These are phyloP conservation scores for Fusarium ramigenum DNA, from an alignment of 2,329 filamentous ascomycete genomes.

Conservation along the genomic window DNA sequence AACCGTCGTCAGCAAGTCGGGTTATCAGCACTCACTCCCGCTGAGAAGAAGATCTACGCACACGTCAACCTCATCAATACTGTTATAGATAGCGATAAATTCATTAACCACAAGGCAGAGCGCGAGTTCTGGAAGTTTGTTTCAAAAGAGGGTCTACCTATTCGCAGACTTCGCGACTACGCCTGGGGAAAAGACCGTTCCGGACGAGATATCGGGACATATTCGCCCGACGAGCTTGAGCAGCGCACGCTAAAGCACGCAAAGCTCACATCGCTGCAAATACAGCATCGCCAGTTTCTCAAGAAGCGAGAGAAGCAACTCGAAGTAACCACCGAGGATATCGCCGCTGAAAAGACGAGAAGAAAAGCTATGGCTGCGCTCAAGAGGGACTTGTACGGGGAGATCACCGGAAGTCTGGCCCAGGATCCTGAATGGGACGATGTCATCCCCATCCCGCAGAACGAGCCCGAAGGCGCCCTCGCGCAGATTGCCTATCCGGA, in stretches of 20 bases:
- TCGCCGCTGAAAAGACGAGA: slow-evolving; percentile 57
- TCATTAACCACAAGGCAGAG: slow-evolving; percentile 58
- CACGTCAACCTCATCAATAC: slow-evolving; percentile 58
- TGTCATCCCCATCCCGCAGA: slow-evolving; percentile 81
- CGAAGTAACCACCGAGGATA: slow-evolving; percentile 48
- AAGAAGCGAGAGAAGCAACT: slow-evolving; percentile 46
- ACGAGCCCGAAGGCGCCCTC: slow-evolving; percentile 84
- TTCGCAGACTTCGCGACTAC: slow-evolving; percentile 55
- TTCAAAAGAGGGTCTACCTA: slow-evolving; percentile 61
- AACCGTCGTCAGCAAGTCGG: slow-evolving; percentile 56
- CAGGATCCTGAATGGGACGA: slow-evolving; percentile 84
- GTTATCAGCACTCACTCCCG: slow-evolving; percentile 55
- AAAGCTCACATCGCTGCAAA: slow-evolving; percentile 54
- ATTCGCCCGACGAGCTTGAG: slow-evolving; percentile 57
- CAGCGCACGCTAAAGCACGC: slow-evolving; percentile 54
- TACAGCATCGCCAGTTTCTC: slow-evolving; percentile 57
- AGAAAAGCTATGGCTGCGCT: slow-evolving; percentile 62
- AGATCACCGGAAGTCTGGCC: slow-evolving; percentile 56
- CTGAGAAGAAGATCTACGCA: slow-evolving; percentile 60
- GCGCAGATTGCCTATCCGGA: slow-evolving; percentile 93
- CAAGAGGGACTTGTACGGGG: slow-evolving; percentile 62
- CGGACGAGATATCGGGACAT: slow-evolving; percentile 60
- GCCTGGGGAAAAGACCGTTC: slow-evolving; percentile 62
- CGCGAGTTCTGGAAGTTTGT: slow-evolving; percentile 67
- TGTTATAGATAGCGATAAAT: slow-evolving; percentile 49